Percentiles rank a stretch among this genome's conserved stretches.
These are phyloP conservation scores for Yamadazyma friedrichii DNA, from an alignment of 1,139 yeast species.

Conservation along the genomic window DNA sequence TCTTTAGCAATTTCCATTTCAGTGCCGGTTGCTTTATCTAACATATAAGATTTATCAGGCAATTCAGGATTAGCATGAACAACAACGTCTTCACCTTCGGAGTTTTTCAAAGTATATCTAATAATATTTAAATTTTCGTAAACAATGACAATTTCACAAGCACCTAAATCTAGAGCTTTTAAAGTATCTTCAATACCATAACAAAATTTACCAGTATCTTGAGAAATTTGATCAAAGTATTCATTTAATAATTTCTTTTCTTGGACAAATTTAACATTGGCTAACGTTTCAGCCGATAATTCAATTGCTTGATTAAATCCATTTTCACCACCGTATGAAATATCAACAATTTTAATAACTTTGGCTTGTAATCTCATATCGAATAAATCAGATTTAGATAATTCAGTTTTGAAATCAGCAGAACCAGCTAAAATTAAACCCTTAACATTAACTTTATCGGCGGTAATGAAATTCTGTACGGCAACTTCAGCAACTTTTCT, in stretches of 20 bases:
- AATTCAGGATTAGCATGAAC: constrained; percentile 72
- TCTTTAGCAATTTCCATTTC: constrained; percentile 88
- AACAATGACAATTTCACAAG: constrained; percentile 89
- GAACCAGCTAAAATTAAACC: constrained; percentile 97
- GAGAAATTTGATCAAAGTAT: constrained; percentile 95
- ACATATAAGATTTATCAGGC: constrained; percentile 72
- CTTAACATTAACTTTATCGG: constrained; percentile 88
- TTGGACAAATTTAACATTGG: constrained; percentile 96
- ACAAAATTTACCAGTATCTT: constrained; percentile 95
- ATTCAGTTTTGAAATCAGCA: constrained; percentile 95
- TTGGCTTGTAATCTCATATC: constrained; percentile 86
- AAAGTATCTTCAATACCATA: constrained; percentile 95
- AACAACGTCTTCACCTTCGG: constrained; percentile 75
- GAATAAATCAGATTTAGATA: constrained; percentile 88
- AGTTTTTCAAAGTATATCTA: constrained; percentile 81
- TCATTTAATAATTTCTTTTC: constrained; percentile 91
- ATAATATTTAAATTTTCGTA: constrained; percentile 85
- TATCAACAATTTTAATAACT: constrained; percentile 89
- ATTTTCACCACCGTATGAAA: constrained; percentile 98
- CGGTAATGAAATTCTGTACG: constrained; percentile 90
- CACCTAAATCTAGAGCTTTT: constrained; percentile 94
- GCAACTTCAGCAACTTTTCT: constrained; percentile 98
- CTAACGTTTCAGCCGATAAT: constrained; percentile 91
- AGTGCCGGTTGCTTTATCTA: constrained; percentile 82
- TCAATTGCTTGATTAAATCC: constrained; percentile 99